These are phyloP conservation scores for Tremella yokohamensis DNA, from an alignment of 768 basidiomycete species.

Conservation along the genomic window DNA sequence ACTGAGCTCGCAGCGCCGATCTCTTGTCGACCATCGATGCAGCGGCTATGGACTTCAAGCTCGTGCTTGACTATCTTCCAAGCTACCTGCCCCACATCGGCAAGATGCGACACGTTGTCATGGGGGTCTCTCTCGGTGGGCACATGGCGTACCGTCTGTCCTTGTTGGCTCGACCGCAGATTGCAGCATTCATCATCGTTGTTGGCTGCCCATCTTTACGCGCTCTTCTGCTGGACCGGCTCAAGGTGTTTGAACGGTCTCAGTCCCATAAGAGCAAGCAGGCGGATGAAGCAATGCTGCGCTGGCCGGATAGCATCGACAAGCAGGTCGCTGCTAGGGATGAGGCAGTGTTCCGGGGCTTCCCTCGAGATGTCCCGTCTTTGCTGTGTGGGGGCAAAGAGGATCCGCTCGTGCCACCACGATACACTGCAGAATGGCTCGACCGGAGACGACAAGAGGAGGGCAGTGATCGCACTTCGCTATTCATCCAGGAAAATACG, in stretches of 20 bases:
- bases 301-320: no score
- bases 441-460: background rate
- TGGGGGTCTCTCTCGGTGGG: slow-evolving; percentile 1
- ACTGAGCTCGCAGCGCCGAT: background rate
- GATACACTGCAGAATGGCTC: background rate
- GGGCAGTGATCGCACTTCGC: background rate
- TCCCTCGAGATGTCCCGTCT: background rate
- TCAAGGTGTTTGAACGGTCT: background rate
- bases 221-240: background rate
- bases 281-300: no score
- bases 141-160: background rate
- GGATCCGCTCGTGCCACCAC: background rate
- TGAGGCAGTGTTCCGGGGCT: background rate
- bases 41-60: background rate
- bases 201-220: background rate
- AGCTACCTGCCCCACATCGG: background rate
- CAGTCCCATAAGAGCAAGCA: background rate
- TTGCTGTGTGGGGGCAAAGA: slow-evolving; percentile 3
- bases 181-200: background rate
- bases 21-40: slow-evolving; percentile 1
- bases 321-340: background rate
- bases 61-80: background rate
- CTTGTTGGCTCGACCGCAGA: background rate
- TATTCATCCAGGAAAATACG: slow-evolving; percentile 2
- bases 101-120: background rate